Conservation (phyloP, 768 basidiomycete species). For the Macrolepiota albuminosa region DNA sequence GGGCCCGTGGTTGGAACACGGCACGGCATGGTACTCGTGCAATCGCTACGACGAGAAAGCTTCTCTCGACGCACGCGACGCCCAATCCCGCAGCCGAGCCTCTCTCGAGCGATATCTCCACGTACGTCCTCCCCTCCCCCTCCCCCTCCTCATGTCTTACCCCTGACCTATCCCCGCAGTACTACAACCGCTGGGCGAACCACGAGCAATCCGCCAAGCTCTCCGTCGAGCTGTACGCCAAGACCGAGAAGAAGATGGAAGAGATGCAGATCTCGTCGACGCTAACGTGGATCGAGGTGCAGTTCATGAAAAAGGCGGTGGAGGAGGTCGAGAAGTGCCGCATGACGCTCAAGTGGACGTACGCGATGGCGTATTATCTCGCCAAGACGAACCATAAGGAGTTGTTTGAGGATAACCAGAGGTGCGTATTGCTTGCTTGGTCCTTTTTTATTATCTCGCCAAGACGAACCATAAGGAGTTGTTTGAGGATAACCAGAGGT, state of each 20-base stretch:
- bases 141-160: not conserved
- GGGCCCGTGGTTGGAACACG: conserved; percentile 98
- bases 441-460: conserved; percentile 68
- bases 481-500: conserved; percentile 97
- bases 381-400: conserved; percentile 89
- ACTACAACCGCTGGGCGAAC: conserved; percentile 99
- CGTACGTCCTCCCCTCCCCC: conserved; percentile 41
- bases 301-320: conserved; percentile 98
- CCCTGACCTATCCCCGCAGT: conserved; percentile 41
- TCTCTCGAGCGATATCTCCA: conserved; percentile 95
- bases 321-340: conserved; percentile 88
- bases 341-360: conserved; percentile 98
- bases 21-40: conserved; percentile 97
- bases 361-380: conserved; percentile 98
- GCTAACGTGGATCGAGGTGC: conserved; percentile 97
- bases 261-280: conserved; percentile 94
- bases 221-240: conserved; percentile 84
- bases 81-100: conserved; percentile 85
- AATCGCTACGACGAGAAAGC: conserved; percentile 95
- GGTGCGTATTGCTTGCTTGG: conserved; percentile 34
- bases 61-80: conserved; percentile 84
- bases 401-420: conserved; percentile 95
- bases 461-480: conserved; percentile 90
- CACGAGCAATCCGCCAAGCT: conserved; percentile 99
- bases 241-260: conserved; percentile 99